These are phyloP conservation scores for Phytophthora melonis DNA, from an alignment of 352 stramenopile species.

Conservation along the genomic window DNA sequence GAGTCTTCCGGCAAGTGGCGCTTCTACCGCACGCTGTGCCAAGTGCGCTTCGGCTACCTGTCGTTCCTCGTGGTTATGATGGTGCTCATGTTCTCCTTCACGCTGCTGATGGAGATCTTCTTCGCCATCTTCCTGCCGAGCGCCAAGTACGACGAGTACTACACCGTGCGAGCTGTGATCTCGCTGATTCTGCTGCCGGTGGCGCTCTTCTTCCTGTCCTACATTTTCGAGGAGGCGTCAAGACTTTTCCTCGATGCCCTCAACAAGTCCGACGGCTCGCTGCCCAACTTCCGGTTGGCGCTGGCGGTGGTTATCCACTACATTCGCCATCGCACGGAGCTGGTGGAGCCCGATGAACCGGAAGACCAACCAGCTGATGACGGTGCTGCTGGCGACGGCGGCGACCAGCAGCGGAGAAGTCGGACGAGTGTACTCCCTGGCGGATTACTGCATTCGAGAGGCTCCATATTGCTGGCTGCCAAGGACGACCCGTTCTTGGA, in stretches of 20 bases:
- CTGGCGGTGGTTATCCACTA: constrained; percentile 85
- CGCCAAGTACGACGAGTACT: constrained; percentile 77
- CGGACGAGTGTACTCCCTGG: constrained; percentile 28
- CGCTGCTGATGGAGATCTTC: constrained; percentile 87
- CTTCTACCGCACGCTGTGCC: constrained; percentile 78
- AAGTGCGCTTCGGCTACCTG: constrained; percentile 82
- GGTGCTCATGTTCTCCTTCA: constrained; percentile 88
- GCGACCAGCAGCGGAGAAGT: constrained; percentile 30
- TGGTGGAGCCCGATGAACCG: constrained; percentile 38
- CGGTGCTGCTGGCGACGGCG: background rate
- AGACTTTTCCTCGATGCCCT: constrained; percentile 79
- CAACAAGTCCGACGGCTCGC: constrained; percentile 72
- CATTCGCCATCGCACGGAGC: constrained; percentile 70
- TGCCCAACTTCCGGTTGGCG: constrained; percentile 83
- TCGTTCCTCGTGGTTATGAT: constrained; percentile 87
- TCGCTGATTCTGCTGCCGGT: constrained; percentile 68
- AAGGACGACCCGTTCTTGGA: constrained; percentile 69
- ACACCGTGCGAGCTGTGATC: constrained; percentile 62
- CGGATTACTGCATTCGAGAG: constrained; percentile 22
- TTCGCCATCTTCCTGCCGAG: constrained; percentile 86
- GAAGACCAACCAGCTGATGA: constrained; percentile 20
- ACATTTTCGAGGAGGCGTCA: constrained; percentile 79
- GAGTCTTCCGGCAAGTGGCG: constrained; percentile 55
- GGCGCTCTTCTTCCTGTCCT: constrained; percentile 81
- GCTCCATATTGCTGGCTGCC: constrained; percentile 52